Evolutionary conservation across 768 basidiomycete genomes (phyloP).

Genomic region (Omphalotus guepiniiformis): DNA sequence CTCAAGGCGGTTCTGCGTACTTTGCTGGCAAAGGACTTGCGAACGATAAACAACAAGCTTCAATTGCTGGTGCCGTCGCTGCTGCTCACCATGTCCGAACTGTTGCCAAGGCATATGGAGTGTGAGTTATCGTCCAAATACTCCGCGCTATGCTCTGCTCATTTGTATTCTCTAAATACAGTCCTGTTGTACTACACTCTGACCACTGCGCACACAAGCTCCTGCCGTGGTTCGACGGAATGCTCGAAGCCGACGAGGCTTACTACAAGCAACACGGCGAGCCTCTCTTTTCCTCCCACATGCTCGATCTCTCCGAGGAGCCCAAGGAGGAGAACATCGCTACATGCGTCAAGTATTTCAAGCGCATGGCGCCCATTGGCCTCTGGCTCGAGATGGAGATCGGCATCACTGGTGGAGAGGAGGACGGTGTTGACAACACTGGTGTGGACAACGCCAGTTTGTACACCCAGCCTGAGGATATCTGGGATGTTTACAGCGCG

Average conservation of each 20-base stretch:
- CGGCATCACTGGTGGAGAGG: conserved; percentile 99
- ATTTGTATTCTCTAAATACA: conserved; percentile 31
- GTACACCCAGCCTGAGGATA: conserved; percentile 97
- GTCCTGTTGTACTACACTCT: conserved; percentile 95
- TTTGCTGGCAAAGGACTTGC: conserved; percentile 95
- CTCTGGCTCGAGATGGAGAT: conserved; percentile 99
- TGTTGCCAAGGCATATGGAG: conserved; percentile 86
- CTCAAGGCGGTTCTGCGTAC: conserved; percentile 94
- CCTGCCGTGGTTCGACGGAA: conserved; percentile 98
- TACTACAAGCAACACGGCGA: conserved; percentile 89
- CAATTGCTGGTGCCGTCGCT: conserved; percentile 86
- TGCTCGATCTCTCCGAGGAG: conserved; percentile 96
- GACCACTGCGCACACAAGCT: conserved; percentile 99
- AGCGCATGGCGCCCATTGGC: conserved; percentile 87
- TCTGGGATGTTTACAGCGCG: conserved; percentile 88
- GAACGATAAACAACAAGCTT: conserved; percentile 95
- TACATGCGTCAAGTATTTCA: conserved; percentile 91
- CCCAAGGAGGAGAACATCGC: conserved; percentile 92
- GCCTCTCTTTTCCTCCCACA: conserved; percentile 93
- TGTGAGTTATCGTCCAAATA: conserved; percentile 50
- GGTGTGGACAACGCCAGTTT: conserved; percentile 88
- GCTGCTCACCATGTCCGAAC: conserved; percentile 90
- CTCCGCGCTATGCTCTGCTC: conserved; percentile 2
- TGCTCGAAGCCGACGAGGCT: conserved; percentile 94
- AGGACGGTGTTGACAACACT: conserved; percentile 99